Conservation (phyloP, 257 asterid genomes). For the Ajuga chamaepitys region DNA sequence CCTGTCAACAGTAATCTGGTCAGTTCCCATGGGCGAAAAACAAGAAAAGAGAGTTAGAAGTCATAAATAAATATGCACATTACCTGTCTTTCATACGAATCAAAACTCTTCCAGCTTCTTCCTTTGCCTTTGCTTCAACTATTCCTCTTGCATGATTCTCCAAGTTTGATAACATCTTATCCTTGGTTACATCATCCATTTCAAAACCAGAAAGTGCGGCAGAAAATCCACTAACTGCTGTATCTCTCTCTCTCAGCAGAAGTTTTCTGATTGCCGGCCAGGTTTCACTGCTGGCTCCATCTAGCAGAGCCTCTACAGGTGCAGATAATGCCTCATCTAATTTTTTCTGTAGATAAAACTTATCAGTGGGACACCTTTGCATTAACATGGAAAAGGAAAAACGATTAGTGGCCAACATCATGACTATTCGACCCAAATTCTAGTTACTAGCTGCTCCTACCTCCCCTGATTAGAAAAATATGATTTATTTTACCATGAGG, state of each 20-base stretch:
- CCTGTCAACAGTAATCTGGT: conserved; percentile 29
- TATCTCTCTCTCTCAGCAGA: conserved; percentile 53
- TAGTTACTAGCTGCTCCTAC: conserved; percentile 2
- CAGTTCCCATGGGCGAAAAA: conserved; percentile 13
- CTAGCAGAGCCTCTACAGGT: conserved; percentile 88
- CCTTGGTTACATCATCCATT: conserved; percentile 59
- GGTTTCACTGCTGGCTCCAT: conserved; percentile 80
- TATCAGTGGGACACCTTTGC: conserved; percentile 9
- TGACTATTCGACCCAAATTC: too few relatives aligned
- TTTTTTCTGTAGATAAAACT: conserved; percentile 50
- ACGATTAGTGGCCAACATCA: neutral
- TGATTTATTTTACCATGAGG: neutral
- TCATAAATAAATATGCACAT: neutral
- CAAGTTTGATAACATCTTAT: conserved; percentile 57
- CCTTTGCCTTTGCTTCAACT: conserved; percentile 86
- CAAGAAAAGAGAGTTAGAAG: conserved; percentile 2
- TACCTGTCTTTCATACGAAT: conserved; percentile 94
- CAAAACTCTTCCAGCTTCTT: conserved; percentile 92
- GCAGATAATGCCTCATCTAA: conserved; percentile 70
- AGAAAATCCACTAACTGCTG: conserved; percentile 55
- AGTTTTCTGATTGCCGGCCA: conserved; percentile 92
- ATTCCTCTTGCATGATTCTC: conserved; percentile 67
- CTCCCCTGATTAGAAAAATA: neutral
- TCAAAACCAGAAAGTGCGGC: conserved; percentile 78
- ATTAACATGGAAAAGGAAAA: neutral